A percentile compares a stretch with the other conserved stretches of the same genome.
Conservation (phyloP, 2,329 filamentous ascomycete genomes). For the Pseudocercospora cruenta region DNA sequence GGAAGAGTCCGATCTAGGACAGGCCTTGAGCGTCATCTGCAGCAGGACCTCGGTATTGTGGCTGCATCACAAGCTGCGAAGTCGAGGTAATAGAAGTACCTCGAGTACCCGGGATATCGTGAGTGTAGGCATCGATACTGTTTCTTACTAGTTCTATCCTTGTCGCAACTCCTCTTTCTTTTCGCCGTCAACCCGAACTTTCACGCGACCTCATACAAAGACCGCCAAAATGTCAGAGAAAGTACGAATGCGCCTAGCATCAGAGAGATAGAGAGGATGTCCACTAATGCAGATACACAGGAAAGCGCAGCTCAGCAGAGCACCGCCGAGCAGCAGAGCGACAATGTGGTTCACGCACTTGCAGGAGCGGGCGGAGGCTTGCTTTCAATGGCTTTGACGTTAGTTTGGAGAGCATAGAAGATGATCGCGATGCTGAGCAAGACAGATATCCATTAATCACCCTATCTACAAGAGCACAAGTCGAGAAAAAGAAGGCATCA, state of each 20-base stretch:
- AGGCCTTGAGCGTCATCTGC: background rate
- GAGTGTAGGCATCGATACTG: background rate
- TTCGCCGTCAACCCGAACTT: conserved; percentile 9
- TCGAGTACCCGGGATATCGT: conserved; percentile 11
- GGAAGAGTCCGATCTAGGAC: background rate
- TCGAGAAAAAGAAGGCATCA: conserved; percentile 92
- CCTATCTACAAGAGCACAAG: conserved; percentile 93
- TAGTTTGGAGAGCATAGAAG: conserved; percentile 38
- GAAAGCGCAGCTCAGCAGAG: conserved; percentile 44
- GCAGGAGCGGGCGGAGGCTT: conserved; percentile 92
- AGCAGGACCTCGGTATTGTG: conserved; percentile 13
- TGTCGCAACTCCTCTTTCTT: conserved; percentile 13
- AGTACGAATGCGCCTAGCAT: conserved; percentile 17
- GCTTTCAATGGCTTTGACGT: conserved; percentile 94
- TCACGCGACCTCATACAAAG: background rate
- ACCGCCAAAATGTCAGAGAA: conserved; percentile 20
- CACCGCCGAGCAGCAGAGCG: conserved; percentile 78
- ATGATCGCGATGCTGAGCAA: conserved; percentile 49
- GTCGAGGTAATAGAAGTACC: conserved; percentile 5
- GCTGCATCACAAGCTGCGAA: conserved; percentile 9
- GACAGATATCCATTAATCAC: conserved; percentile 91
- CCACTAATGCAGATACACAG: conserved; percentile 17
- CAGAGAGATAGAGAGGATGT: background rate
- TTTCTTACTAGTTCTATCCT: background rate
- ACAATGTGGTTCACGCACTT: conserved; percentile 95